phyloP scores from a whole-genome alignment of 2,329 filamentous ascomycete species.

The Aureobasidium namibiae region DNA sequence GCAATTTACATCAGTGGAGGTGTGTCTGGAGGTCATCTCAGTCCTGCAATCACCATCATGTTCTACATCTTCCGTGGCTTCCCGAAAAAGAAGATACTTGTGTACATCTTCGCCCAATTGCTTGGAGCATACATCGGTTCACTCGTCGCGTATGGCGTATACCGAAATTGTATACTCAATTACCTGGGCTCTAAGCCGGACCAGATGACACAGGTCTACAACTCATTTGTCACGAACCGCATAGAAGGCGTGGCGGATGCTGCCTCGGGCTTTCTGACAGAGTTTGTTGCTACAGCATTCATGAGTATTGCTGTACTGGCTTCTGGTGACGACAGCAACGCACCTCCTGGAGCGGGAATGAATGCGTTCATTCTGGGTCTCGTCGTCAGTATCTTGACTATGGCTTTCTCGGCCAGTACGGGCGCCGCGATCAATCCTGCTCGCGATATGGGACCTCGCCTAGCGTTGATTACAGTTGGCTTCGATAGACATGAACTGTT shows the following conservation, averaged over 20 bases:
- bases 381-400: constrained; percentile 29
- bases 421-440: constrained; percentile 42
- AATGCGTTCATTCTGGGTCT: constrained; percentile 43
- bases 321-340: constrained; percentile 25
- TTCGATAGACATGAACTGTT: constrained; percentile 31
- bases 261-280: constrained; percentile 41
- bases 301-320: constrained; percentile 35
- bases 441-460: constrained; percentile 42
- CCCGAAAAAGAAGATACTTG: constrained; percentile 42
- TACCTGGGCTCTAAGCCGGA: constrained; percentile 20
- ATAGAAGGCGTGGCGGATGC: constrained; percentile 34
- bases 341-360: constrained; percentile 40
- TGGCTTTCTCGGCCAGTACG: constrained; percentile 40
- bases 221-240: constrained; percentile 39
- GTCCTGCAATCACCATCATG: constrained; percentile 37
- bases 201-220: constrained; percentile 21
- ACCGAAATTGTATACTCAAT: constrained; percentile 24
- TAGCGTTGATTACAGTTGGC: constrained; percentile 38
- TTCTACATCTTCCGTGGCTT: constrained; percentile 42
- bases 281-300: constrained; percentile 38
- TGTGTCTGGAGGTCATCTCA: constrained; percentile 42
- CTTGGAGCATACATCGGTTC: constrained; percentile 44
- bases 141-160: constrained; percentile 39
- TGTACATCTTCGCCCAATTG: constrained; percentile 46
- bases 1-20: constrained; percentile 38